Evolutionary conservation across 2,329 filamentous ascomycete species (phyloP), one percentile per base, ranked within the genome.

Genomic region (Phyllosticta citriasiana): DNA sequence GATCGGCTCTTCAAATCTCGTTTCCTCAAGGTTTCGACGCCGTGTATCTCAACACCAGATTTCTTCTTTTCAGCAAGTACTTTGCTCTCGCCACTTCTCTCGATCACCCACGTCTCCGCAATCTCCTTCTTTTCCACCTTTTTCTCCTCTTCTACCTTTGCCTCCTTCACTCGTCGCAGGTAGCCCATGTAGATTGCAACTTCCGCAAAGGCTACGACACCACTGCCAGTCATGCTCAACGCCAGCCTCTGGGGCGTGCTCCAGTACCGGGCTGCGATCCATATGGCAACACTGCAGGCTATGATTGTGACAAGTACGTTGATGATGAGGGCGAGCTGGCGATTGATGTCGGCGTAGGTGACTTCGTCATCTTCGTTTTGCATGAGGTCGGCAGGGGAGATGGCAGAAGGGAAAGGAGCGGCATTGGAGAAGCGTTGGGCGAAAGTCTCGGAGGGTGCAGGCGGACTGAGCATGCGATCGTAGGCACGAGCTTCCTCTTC

Each of bases 301-400:
- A 93, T 77, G 59, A 97, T 88, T 57, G 90, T 96, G 59, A 96
- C 80, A 50, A 97, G 77, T 57, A 97, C 91, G 72, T 97, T 99
- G 68, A 96, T 81, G 57, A 97, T 91, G 7, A 97, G 79, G 52
- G 88, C 86, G 61, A 94, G 77, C 69, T 94, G 90, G n/a, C 88
- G 81, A 71, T 93, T 88, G 1, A 94, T 80, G 63, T 94, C 89
- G 40, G 83, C 81, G 65, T 86, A 86, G 2, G 85, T 86, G 2
- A 88, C 76, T 1, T 87, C 85, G 64, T 90, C 88, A 9, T 78
- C 74, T 40, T 77, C 75, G 57, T 71, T 69, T 26, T 65, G 84
- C 77, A 62, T 40, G 16, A 47, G 40, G 40, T 47, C 40, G 40
- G 40, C 40, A n/a, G 40, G 22, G 0, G 79, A 79, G 8, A 74